phyloP scores from a whole-genome alignment of 2,329 filamentous ascomycete species.

The Fusarium succisae region DNA sequence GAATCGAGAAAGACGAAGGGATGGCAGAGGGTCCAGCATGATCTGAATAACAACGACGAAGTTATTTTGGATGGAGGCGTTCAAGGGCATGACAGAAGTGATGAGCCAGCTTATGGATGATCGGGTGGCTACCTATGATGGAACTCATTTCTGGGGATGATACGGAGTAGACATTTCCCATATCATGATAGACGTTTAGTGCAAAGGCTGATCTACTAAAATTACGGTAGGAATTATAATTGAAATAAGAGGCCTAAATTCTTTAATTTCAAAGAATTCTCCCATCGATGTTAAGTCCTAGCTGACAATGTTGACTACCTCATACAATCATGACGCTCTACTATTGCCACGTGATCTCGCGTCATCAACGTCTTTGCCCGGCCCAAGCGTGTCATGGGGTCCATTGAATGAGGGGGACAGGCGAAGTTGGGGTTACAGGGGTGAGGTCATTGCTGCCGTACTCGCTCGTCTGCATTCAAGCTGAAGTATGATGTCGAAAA shows the following conservation, averaged over 20 bases:
- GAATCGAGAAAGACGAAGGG: conserved; percentile 55
- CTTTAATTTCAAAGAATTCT: neutral
- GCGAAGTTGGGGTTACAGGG: conserved; percentile 24
- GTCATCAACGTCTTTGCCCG: conserved; percentile 42
- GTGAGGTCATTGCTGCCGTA: conserved; percentile 24
- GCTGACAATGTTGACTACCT: no score
- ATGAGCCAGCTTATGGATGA: conserved; percentile 53
- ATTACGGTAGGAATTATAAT: neutral
- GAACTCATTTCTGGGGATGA: neutral
- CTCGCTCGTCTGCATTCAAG: neutral
- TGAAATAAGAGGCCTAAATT: neutral
- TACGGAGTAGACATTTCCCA: neutral
- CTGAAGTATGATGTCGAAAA: neutral
- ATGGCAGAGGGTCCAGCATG: conserved; percentile 71
- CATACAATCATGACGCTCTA: neutral
- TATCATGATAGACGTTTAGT: neutral
- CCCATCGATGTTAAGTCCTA: neutral
- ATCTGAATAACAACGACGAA: conserved; percentile 66
- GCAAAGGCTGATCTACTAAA: neutral
- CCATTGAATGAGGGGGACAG: conserved; percentile 22
- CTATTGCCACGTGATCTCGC: conserved; percentile 48
- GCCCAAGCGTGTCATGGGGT: conserved; percentile 34
- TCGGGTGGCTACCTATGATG: neutral
- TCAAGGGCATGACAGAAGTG: conserved; percentile 53
- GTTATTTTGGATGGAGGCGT: conserved; percentile 67